phyloP scores from a whole-genome alignment of 2,329 filamentous ascomycete genomes.

The Aspergillus flavus region DNA sequence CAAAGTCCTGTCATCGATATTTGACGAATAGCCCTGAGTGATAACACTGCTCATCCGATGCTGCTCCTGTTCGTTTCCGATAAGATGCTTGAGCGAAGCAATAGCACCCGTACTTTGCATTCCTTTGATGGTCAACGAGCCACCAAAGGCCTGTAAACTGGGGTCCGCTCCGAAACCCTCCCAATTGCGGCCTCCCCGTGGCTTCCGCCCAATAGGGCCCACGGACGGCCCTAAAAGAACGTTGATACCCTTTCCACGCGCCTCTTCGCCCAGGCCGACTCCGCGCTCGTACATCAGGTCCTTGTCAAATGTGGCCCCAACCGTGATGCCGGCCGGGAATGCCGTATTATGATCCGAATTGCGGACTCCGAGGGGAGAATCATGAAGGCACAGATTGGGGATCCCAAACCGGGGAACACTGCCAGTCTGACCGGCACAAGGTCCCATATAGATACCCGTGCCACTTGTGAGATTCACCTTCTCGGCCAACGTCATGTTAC shows the following conservation, averaged over 20 bases:
- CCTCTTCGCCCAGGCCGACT: conserved; percentile 70
- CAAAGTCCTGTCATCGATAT: conserved; percentile 54
- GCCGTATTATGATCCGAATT: conserved; percentile 74
- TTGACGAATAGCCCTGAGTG: conserved; percentile 47
- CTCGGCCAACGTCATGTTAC: conserved; percentile 76
- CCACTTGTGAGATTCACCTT: conserved; percentile 78
- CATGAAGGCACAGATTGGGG: conserved; percentile 71
- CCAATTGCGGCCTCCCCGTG: conserved; percentile 73
- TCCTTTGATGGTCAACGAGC: conserved; percentile 56
- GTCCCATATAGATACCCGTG: conserved; percentile 71
- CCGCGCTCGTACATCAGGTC: conserved; percentile 69
- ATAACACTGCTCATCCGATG: conserved; percentile 52
- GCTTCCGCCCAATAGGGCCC: conserved; percentile 72
- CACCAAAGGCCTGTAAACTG: conserved; percentile 60
- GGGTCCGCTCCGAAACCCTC: conserved; percentile 74
- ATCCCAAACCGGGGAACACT: conserved; percentile 71
- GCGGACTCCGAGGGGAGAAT: conserved; percentile 71
- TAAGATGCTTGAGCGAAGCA: conserved; percentile 60
- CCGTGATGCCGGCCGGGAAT: conserved; percentile 78
- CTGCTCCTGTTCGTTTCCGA: conserved; percentile 53
- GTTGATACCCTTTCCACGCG: conserved; percentile 72
- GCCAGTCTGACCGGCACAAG: conserved; percentile 76
- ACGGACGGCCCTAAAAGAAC: conserved; percentile 71
- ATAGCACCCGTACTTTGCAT: conserved; percentile 61
- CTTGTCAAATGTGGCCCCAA: conserved; percentile 75